Conservation (phyloP, 2,329 filamentous ascomycete species). For the Biscogniauxia sp. region DNA sequence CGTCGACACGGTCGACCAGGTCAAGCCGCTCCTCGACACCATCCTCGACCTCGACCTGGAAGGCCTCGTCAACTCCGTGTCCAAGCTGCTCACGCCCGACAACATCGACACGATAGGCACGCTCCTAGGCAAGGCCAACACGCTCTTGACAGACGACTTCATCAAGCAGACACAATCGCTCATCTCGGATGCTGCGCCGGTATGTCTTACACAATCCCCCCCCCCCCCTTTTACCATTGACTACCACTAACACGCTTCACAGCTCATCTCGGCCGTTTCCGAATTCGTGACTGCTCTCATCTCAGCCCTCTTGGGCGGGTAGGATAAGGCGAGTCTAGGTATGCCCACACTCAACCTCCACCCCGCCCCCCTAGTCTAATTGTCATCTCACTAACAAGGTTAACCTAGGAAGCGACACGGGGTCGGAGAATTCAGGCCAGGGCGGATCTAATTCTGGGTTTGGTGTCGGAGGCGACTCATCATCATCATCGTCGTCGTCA, state of each 20-base stretch:
- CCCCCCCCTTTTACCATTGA: background rate
- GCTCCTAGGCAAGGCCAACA: constrained; percentile 30
- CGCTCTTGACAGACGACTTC: constrained; percentile 25
- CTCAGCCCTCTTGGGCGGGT: constrained; percentile 2
- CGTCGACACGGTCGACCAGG: constrained; percentile 27
- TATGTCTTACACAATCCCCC: background rate
- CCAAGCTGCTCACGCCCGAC: constrained; percentile 35
- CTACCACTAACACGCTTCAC: background rate
- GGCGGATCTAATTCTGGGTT: background rate
- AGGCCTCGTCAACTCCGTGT: constrained; percentile 32
- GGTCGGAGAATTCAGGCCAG: background rate
- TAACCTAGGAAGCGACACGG: background rate
- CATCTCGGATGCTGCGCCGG: constrained; percentile 24
- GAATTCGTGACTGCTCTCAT: constrained; percentile 10
- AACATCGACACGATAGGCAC: constrained; percentile 30
- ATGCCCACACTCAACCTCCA: background rate
- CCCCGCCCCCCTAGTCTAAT: background rate
- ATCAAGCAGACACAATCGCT: constrained; percentile 26
- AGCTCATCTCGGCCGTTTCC: constrained; percentile 6
- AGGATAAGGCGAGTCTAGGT: constrained; percentile 4
- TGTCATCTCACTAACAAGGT: background rate
- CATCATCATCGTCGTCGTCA: background rate
- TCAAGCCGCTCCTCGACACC: constrained; percentile 31
- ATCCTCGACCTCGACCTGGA: constrained; percentile 36
- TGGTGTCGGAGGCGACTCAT: background rate